Evolutionary conservation across 306 rosid species (phyloP).

Genomic region (Urtica urens): DNA sequence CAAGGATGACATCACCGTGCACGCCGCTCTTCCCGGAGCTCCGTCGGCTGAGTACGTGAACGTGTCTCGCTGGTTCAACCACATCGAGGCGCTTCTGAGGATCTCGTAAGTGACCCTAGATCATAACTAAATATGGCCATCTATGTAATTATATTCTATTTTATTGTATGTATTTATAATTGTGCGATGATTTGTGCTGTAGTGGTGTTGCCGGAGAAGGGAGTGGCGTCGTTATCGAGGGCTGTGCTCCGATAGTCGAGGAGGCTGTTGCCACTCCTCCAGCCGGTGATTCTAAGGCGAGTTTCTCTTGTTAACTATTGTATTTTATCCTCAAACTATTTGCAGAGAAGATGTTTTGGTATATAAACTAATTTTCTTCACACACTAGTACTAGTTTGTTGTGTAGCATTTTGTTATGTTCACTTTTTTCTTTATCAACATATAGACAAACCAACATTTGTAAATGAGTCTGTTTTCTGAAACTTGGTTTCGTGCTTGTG

Average conservation of each 20-base stretch:
- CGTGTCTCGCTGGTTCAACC: constrained; percentile 73
- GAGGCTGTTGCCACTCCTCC: constrained; percentile 84
- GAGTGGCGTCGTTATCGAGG: constrained; percentile 53
- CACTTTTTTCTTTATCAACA: too few relatives aligned
- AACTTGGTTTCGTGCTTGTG: too few relatives aligned
- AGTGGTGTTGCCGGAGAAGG: constrained; percentile 90
- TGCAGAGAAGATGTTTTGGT: too few relatives aligned
- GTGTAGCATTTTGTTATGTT: too few relatives aligned
- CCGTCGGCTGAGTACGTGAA: constrained; percentile 55
- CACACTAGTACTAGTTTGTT: too few relatives aligned
- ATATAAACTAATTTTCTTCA: too few relatives aligned
- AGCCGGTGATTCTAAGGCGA: constrained; percentile 56
- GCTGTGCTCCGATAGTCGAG: constrained; percentile 34
- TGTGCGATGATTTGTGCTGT: not conserved
- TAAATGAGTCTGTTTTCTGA: too few relatives aligned
- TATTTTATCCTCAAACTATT: too few relatives aligned
- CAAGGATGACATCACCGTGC: constrained; percentile 76
- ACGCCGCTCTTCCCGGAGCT: constrained; percentile 39
- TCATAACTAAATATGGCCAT: not conserved
- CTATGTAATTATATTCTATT: not conserved
- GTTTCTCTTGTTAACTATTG: too few relatives aligned
- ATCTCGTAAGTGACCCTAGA: constrained; percentile 56
- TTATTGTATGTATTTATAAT: not conserved
- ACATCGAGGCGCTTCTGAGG: constrained; percentile 71
- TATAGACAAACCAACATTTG: too few relatives aligned